Evolutionary conservation across 2,329 filamentous ascomycete species (phyloP), one percentile per base, ranked within the genome.

Genomic region (Fusarium sp.): DNA sequence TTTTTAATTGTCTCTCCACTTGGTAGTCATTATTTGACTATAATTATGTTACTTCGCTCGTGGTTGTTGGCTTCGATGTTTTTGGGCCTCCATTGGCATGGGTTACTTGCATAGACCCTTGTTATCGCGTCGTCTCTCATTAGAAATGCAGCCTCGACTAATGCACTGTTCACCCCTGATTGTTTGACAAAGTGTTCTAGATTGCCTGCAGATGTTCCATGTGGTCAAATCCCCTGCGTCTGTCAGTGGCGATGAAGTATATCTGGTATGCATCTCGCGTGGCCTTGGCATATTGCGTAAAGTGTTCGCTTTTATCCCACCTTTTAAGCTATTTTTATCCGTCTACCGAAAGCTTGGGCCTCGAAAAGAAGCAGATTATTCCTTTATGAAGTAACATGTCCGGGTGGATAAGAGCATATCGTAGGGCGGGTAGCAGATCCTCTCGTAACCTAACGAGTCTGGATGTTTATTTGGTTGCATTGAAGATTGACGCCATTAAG

Each of bases 111-210:
- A 56, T 47, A 4, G 17, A 56, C 22, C 54, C 41, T 49, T 29
- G 36, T 3, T n/a, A 54, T 41, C 25, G 5, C 20, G 29, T 33
- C 9, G 12, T 33, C 8, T 9, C 14, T 53, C 18, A 39, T 53
- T 35, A n/a, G 17, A 27, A 25, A 15, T 41, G 36, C n/a, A 27
- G 42, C 56, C 10, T 53, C n/a, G 29, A 52, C 29, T 39, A 35
- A 35, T 25, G 36, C 56, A 41, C 18, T 25, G n/a, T 14, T 42
- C 44, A 68, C 62, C 2, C 56, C 69, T 4, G 71, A 31, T 14
- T 70, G 46, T 27, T 70, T 72, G 50, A 70, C 55, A 72, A 72
- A 18, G 27, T 72, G 65, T 42, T 72, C 69, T n/a, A 73, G 62
- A 41, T 72, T 63, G 9, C 65, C 22, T 13, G 62, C 62, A 47